Percentiles rank a stretch among this genome's conserved stretches.
These are phyloP conservation scores for Termitomyces sp. DNA, from an alignment of 768 basidiomycete genomes.

Conservation along the genomic window DNA sequence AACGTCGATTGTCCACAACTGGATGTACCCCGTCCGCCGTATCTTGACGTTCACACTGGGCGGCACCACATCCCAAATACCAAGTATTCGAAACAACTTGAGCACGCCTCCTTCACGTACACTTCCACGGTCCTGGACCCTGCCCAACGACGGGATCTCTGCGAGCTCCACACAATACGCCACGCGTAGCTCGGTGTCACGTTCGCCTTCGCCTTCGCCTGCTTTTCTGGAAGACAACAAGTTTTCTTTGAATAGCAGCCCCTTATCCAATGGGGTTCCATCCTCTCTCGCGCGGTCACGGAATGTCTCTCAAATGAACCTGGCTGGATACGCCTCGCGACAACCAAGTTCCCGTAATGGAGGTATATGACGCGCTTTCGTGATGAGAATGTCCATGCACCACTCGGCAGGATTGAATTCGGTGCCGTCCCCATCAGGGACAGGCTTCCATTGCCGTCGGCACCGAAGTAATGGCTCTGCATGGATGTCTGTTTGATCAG, in stretches of 20 bases:
- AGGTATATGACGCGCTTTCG: not conserved
- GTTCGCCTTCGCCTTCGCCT: slow-evolving; percentile 45
- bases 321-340: slow-evolving; percentile 49
- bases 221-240: slow-evolving; percentile 32
- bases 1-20: slow-evolving; percentile 21
- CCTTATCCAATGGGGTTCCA: slow-evolving; percentile 22
- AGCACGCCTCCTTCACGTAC: slow-evolving; percentile 21
- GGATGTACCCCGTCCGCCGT: slow-evolving; percentile 31
- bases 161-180: slow-evolving; percentile 34
- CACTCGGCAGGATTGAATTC: not conserved
- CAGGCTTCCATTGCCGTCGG: not conserved
- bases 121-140: slow-evolving; percentile 33
- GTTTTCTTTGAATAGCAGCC: slow-evolving; percentile 10
- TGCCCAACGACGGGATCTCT: slow-evolving; percentile 23
- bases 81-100: slow-evolving; percentile 21
- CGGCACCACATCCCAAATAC: slow-evolving; percentile 20
- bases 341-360: slow-evolving; percentile 10
- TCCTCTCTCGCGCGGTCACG: slow-evolving; percentile 54
- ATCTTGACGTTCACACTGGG: slow-evolving; percentile 24
- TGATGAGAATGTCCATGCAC: not conserved
- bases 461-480: not conserved
- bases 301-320: slow-evolving; percentile 62
- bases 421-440: not conserved
- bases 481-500: not conserved
- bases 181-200: slow-evolving; percentile 29